phyloP scores from a whole-genome alignment of 495 filamentous ascomycete species.

The Zalerion maritima region DNA sequence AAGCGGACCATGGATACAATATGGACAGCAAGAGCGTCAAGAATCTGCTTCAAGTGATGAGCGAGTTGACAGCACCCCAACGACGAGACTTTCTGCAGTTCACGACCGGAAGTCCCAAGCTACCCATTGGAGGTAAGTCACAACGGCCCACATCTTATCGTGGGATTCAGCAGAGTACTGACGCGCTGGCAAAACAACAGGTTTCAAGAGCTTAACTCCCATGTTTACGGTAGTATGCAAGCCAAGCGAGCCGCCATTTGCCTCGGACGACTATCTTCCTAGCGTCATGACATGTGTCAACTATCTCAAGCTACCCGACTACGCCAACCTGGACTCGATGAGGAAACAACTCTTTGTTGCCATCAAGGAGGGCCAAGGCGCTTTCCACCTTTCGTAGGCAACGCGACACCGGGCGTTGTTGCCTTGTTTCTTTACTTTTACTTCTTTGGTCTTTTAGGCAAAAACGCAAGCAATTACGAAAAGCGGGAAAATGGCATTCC shows the following conservation, averaged over 20 bases:
- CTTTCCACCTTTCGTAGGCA: slow-evolving; percentile 95
- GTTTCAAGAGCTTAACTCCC: slow-evolving; percentile 90
- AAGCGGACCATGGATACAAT: slow-evolving; percentile 98
- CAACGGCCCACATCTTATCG: too few relatives aligned
- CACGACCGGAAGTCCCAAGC: slow-evolving; percentile 93
- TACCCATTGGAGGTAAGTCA: slow-evolving; percentile 86
- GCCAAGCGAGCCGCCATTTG: slow-evolving; percentile 86
- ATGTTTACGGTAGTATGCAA: slow-evolving; percentile 99
- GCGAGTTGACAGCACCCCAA: slow-evolving; percentile 57
- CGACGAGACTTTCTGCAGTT: slow-evolving; percentile 96
- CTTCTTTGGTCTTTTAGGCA: too few relatives aligned
- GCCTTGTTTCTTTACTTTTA: too few relatives aligned
- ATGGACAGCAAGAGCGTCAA: slow-evolving; percentile 96
- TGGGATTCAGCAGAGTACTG: too few relatives aligned
- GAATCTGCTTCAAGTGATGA: slow-evolving; percentile 92
- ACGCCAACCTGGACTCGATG: slow-evolving; percentile 66
- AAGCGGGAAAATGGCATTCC: too few relatives aligned
- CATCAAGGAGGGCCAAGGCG: slow-evolving; percentile 94
- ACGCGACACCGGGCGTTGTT: too few relatives aligned
- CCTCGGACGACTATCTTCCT: slow-evolving; percentile 90
- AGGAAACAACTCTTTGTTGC: slow-evolving; percentile 63
- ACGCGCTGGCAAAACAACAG: too few relatives aligned
- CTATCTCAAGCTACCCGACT: slow-evolving; percentile 96
- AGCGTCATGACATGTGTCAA: slow-evolving; percentile 99
- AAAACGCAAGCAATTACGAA: too few relatives aligned